phyloP scores from a whole-genome alignment of 495 filamentous ascomycete genomes.

The Lasiosphaeria ovina region DNA sequence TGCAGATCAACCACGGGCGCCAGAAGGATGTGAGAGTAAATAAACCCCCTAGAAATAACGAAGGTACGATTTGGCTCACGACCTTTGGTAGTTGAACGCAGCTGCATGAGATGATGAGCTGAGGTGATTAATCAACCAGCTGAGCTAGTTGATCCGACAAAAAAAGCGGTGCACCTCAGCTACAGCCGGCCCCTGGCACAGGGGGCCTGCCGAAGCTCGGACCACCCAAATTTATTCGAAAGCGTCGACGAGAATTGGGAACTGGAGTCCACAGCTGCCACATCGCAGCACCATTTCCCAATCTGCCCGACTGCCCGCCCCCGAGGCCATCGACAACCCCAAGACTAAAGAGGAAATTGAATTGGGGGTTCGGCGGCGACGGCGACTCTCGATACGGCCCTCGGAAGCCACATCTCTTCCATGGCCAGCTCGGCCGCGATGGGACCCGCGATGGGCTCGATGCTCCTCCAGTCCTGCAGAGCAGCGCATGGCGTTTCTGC shows the following conservation, averaged over 20 bases:
- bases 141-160: neutral
- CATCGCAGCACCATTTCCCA: slow-evolving; percentile 6
- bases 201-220: slow-evolving; percentile 19
- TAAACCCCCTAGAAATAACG: no score
- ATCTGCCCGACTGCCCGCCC: slow-evolving; percentile 1
- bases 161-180: neutral
- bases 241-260: neutral
- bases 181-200: no score
- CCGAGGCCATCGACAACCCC: no score
- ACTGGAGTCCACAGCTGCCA: neutral
- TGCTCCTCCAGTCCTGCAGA: slow-evolving; percentile 19
- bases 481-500: neutral
- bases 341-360: neutral
- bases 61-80: no score
- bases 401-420: neutral
- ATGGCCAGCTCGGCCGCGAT: slow-evolving; percentile 47
- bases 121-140: neutral
- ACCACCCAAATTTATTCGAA: slow-evolving; percentile 34
- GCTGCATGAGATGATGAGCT: no score
- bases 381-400: neutral
- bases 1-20: no score
- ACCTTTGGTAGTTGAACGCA: no score
- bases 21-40: no score
- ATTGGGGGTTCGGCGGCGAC: neutral
- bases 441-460: slow-evolving; percentile 42